Percentiles rank a stretch among this genome's conserved stretches.
phyloP scores from a whole-genome alignment of 1,284 basidiomycete species.

The Lentinula novae-zelandiae region DNA sequence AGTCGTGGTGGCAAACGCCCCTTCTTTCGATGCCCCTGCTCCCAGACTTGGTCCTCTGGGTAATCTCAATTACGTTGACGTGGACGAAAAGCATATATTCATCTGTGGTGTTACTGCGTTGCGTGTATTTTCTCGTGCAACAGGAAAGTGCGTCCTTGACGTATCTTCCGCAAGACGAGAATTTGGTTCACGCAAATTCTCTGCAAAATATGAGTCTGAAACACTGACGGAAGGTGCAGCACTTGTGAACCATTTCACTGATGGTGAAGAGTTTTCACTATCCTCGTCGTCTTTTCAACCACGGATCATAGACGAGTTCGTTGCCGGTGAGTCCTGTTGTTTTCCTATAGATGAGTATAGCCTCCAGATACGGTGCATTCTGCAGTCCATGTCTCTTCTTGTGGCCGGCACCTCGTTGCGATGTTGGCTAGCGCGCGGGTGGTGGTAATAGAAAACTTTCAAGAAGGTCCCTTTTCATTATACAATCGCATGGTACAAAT shows the following conservation, averaged over 20 bases:
- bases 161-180: constrained; percentile 30
- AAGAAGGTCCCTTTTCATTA: constrained; percentile 28
- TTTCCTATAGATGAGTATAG: neutral
- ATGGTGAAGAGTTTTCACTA: constrained; percentile 27
- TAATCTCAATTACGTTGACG: constrained; percentile 61
- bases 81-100: constrained; percentile 56
- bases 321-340: constrained; percentile 12
- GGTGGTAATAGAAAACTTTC: constrained; percentile 52
- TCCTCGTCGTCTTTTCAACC: constrained; percentile 15
- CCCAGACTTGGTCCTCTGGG: constrained; percentile 27
- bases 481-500: constrained; percentile 39
- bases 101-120: constrained; percentile 48
- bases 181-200: constrained; percentile 27
- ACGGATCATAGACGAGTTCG: constrained; percentile 15
- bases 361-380: neutral
- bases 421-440: constrained; percentile 41
- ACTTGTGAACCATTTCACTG: constrained; percentile 10
- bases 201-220: constrained; percentile 1
- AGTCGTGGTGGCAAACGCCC: neutral
- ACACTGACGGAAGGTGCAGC: constrained; percentile 13
- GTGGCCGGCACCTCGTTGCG: constrained; percentile 50
- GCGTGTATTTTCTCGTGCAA: constrained; percentile 49
- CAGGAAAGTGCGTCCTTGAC: constrained; percentile 39
- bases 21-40: neutral
- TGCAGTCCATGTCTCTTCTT: constrained; percentile 57